Percentiles rank a stretch among this genome's conserved stretches.
These are phyloP conservation scores for Rhynchosporium graminicola DNA, from an alignment of 2,329 filamentous ascomycete genomes.

Conservation along the genomic window DNA sequence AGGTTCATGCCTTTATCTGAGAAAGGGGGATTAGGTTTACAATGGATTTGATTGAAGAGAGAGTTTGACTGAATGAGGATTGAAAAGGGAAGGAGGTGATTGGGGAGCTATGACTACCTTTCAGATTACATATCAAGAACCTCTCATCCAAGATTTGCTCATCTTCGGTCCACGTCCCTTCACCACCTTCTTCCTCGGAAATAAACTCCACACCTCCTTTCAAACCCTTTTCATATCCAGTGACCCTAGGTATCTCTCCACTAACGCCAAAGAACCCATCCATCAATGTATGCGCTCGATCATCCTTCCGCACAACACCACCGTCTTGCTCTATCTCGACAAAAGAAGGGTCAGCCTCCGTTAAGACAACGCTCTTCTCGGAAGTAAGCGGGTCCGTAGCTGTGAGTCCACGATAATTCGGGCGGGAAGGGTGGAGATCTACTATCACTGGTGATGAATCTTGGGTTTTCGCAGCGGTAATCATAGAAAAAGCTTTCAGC, in stretches of 20 bases:
- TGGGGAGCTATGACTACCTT: slow-evolving; percentile 41
- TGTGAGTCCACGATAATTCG: slow-evolving; percentile 50
- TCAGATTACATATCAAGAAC: slow-evolving; percentile 54
- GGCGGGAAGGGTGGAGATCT: slow-evolving; percentile 55
- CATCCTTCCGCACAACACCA: no score
- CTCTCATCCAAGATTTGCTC: slow-evolving; percentile 54
- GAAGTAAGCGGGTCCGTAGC: slow-evolving; percentile 40
- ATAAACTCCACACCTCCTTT: no score
- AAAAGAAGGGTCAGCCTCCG: no score
- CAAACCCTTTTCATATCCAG: no score
- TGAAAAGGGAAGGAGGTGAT: neutral
- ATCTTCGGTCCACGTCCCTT: slow-evolving; percentile 47
- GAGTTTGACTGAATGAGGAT: neutral
- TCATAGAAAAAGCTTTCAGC: slow-evolving; percentile 49
- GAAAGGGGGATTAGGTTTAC: no score
- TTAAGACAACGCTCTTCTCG: no score
- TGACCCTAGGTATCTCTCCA: no score
- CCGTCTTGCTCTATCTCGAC: no score
- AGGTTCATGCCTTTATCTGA: slow-evolving; percentile 53
- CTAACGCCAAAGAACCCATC: no score
- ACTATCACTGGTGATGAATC: slow-evolving; percentile 41
- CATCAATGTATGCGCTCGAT: no score
- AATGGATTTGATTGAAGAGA: neutral
- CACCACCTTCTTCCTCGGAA: slow-evolving; percentile 34
- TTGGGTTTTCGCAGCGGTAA: slow-evolving; percentile 45